phyloP scores from a whole-genome alignment of 2,329 filamentous ascomycete species.

The Beauveria sp. region DNA sequence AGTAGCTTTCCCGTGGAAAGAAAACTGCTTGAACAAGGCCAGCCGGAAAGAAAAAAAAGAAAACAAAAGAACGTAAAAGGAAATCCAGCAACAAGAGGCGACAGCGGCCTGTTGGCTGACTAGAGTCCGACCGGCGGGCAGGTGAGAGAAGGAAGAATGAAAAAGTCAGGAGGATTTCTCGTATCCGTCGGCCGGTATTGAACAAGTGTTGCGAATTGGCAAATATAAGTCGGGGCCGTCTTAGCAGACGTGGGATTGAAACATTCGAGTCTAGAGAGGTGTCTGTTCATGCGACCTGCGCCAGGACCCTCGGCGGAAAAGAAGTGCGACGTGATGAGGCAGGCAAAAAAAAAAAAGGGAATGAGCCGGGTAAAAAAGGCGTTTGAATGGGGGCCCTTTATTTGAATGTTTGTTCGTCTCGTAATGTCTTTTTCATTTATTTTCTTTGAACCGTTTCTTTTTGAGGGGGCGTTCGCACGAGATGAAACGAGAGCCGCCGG shows the following conservation, averaged over 20 bases:
- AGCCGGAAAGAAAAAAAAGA: not conserved
- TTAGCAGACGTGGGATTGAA: not conserved
- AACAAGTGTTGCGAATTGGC: not conserved
- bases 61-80: conserved; percentile 10
- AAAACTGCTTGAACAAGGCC: not conserved
- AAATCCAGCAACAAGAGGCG: conserved; percentile 19
- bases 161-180: conserved; percentile 6
- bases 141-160: conserved; percentile 13
- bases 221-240: not conserved
- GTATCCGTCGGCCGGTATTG: not conserved
- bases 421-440: not conserved
- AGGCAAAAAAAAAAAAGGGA: not conserved
- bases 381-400: not conserved
- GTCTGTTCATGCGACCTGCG: not conserved
- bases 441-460: not conserved
- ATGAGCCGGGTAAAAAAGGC: not conserved
- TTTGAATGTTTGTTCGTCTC: not conserved
- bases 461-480: not conserved
- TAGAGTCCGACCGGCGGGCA: not conserved
- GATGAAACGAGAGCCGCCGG: not conserved
- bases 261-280: conserved; percentile 1
- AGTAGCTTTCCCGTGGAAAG: not conserved
- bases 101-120: not conserved
- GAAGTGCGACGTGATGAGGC: not conserved
- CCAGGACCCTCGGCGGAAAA: not conserved